A percentile compares a stretch with the other conserved stretches of the same genome.
These are phyloP conservation scores for Miscanthus lutarioriparius DNA, from an alignment of 176 grass and related monocot genomes.

Conservation along the genomic window DNA sequence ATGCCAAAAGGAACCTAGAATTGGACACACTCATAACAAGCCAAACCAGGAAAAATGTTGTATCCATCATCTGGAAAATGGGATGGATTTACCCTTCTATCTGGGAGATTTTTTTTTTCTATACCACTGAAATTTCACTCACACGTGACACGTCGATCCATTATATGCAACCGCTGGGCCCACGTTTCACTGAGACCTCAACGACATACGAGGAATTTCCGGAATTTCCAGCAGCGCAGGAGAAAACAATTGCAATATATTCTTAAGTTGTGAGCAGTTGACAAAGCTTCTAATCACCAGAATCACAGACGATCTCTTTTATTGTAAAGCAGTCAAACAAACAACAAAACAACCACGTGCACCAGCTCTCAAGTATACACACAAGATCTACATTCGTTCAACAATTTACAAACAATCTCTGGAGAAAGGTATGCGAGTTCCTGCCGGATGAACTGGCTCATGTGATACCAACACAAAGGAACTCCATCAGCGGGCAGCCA, in stretches of 20 bases:
- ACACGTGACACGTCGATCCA: background rate
- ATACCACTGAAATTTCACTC: background rate
- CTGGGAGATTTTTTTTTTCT: background rate
- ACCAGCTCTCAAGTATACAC: slow-evolving; percentile 11
- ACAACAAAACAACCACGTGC: background rate
- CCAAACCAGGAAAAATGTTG: too few relatives aligned
- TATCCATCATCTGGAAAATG: background rate
- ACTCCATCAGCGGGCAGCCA: background rate
- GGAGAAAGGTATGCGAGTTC: background rate
- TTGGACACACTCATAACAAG: too few relatives aligned
- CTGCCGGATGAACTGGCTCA: background rate
- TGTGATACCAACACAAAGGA: slow-evolving; percentile 3
- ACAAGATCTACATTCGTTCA: background rate
- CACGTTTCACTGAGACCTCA: background rate
- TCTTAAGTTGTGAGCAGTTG: background rate
- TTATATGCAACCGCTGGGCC: background rate
- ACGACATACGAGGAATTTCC: background rate
- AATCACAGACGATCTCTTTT: background rate
- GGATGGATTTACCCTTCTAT: background rate
- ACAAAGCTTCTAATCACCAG: background rate
- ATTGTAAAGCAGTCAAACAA: slow-evolving; percentile 5
- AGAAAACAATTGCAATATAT: background rate
- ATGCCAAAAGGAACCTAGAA: too few relatives aligned
- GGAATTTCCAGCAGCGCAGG: background rate
- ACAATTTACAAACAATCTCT: slow-evolving; percentile 35